Conservation (phyloP, 2,329 filamentous ascomycete genomes). For the Lasiodiplodia sp. region DNA sequence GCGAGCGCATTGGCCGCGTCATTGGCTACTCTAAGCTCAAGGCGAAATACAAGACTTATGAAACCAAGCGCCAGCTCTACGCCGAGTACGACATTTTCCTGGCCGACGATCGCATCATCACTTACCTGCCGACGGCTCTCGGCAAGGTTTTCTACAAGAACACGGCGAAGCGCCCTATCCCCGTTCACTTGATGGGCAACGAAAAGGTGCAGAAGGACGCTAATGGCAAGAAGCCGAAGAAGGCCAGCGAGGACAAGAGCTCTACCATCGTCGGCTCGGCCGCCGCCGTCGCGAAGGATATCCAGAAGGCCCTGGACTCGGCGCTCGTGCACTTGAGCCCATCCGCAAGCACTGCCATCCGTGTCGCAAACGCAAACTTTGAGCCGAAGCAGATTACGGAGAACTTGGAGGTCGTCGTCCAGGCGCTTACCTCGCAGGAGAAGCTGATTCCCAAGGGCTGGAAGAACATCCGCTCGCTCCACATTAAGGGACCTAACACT, state of each 20-base stretch:
- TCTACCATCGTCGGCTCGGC: conserved; percentile 62
- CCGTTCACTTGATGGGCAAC: conserved; percentile 73
- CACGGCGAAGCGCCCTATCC: conserved; percentile 84
- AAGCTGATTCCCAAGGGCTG: conserved; percentile 87
- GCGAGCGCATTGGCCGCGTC: conserved; percentile 63
- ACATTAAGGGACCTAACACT: conserved; percentile 90
- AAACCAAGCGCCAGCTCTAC: conserved; percentile 79
- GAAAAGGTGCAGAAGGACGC: conserved; percentile 68
- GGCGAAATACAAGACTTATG: conserved; percentile 87
- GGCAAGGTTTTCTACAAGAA: conserved; percentile 93
- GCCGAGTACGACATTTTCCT: conserved; percentile 92
- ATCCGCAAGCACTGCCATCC: conserved; percentile 79
- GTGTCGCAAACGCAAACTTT: conserved; percentile 79
- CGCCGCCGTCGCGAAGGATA: conserved; percentile 76
- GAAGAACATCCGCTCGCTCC: conserved; percentile 82
- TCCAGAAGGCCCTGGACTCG: conserved; percentile 77
- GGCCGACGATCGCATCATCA: conserved; percentile 84
- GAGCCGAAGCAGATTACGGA: conserved; percentile 76
- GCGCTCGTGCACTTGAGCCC: conserved; percentile 83
- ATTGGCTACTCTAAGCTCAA: conserved; percentile 87
- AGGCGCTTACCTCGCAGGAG: conserved; percentile 64
- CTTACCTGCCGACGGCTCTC: conserved; percentile 75
- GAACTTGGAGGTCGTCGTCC: conserved; percentile 76
- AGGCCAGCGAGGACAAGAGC: conserved; percentile 40
- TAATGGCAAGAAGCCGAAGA: conserved; percentile 52